Percentiles rank a stretch among this genome's conserved stretches.
Evolutionary conservation across 2,329 filamentous ascomycete species (phyloP).

Genomic region (Venturia effusa): DNA sequence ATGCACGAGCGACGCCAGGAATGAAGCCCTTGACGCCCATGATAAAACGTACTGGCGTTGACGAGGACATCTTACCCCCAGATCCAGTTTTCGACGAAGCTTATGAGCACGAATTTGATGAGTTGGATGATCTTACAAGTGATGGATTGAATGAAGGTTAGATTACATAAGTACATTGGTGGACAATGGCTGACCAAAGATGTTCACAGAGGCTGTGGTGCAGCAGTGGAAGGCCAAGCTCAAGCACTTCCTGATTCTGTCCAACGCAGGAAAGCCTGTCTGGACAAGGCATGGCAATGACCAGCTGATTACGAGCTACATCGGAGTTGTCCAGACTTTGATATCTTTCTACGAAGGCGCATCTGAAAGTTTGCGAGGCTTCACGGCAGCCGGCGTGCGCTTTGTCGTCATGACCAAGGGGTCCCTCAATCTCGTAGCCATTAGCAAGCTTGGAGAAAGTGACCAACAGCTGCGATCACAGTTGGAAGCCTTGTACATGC

Average conservation of each 20-base stretch:
- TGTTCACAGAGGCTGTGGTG: constrained; percentile 39
- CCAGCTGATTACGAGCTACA: constrained; percentile 80
- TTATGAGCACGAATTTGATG: constrained; percentile 70
- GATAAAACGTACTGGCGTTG: constrained; percentile 28
- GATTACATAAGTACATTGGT: constrained; percentile 13
- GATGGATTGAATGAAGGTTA: constrained; percentile 50
- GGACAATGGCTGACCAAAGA: constrained; percentile 15
- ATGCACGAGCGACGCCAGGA: constrained; percentile 52
- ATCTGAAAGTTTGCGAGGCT: constrained; percentile 66
- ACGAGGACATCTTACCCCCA: constrained; percentile 17
- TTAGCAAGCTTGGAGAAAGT: constrained; percentile 86
- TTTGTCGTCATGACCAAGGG: constrained; percentile 82
- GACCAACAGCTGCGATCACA: constrained; percentile 79
- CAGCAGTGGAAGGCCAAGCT: constrained; percentile 78
- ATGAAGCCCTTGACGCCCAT: constrained; percentile 57
- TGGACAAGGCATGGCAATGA: constrained; percentile 93
- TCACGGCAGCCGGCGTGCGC: constrained; percentile 74
- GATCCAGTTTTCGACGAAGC: constrained; percentile 44
- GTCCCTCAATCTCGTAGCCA: constrained; percentile 84
- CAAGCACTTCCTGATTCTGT: constrained; percentile 95
- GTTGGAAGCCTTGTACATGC: constrained; percentile 92
- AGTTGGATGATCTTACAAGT: constrained; percentile 49
- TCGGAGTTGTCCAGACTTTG: constrained; percentile 92
- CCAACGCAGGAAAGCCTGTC: constrained; percentile 91
- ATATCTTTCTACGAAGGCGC: constrained; percentile 90